Evolutionary conservation across 345 rosid genomes (phyloP), one percentile per base, ranked within the genome.

Genomic region (Trapa incisa): DNA sequence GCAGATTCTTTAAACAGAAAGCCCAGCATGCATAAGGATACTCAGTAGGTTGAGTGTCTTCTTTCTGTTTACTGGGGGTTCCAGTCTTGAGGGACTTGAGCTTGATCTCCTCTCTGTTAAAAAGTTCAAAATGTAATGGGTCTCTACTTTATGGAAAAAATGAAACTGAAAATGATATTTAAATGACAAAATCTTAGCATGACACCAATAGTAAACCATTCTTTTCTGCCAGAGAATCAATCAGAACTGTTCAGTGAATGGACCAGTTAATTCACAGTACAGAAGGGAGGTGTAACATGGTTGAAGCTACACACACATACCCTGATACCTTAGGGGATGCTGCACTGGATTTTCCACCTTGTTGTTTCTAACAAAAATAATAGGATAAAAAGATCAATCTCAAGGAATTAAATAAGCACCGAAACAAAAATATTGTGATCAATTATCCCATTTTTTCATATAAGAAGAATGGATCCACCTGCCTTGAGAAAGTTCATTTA

Each of bases 91-190:
- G 74, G 78, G 85, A 76, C 71, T 85, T 86, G 67, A 76, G 71
- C 75, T 81, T 85, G 63, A 67, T 73, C 78, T 77, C 83, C 68
- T 86, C 96, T 82, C 99, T 95, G 83, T 48, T 76, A 60, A 76
- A 58, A 73, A 45, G 29, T 54, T 80, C 56, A 78, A 73, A 70
- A 33, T 53, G 22, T 47, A 66, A 57, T 53, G 38, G 39, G 39
- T 64, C 29, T 69, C 37, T 29, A 61, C 68, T 47, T 7, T 50
- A 68, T 54, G 66, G 35, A 48, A 56, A 52, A 63, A 6, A 50
- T 10, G 50, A 29, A 65, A 39, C 57, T 42, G n/a, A n/a, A 38
- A n/a, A 8, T 29, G 35, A 35, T 16, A 68, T 41, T 4, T 17
- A 9, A 17, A 43, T 39, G 15, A 16, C 37, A 3, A 0, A 39